These are phyloP conservation scores for Cyclotella atomus DNA, from an alignment of 108 stramenopile genomes.

Conservation along the genomic window DNA sequence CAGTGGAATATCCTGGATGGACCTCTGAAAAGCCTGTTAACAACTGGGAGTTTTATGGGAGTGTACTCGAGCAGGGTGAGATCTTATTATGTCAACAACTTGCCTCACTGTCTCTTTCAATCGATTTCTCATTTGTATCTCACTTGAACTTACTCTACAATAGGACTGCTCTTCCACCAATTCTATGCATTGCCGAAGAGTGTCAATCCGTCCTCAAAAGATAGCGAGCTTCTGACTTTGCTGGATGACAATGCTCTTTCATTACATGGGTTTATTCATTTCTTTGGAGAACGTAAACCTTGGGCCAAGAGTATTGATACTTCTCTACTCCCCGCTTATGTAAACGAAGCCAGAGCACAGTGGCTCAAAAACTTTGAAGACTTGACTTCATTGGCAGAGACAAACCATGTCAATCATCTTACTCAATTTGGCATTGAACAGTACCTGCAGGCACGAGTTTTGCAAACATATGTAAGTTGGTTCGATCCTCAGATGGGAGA, in stretches of 20 bases:
- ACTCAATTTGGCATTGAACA: too few species aligned
- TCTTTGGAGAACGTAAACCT: conserved; percentile 2
- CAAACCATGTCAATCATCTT: too few species aligned
- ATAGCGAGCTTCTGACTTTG: not conserved
- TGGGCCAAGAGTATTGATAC: not conserved
- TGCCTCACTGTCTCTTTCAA: not conserved
- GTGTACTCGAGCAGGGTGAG: not conserved
- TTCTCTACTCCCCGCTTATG: not conserved
- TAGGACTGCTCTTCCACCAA: not conserved
- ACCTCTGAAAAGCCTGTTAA: not conserved
- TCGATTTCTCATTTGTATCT: not conserved
- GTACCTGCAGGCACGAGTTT: not conserved
- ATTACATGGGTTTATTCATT: not conserved
- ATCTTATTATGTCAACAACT: too few species aligned
- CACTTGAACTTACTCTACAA: not conserved
- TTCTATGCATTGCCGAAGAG: conserved; percentile 1
- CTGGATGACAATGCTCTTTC: not conserved
- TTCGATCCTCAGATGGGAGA: too few species aligned
- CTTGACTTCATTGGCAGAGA: too few species aligned
- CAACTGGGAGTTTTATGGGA: not conserved
- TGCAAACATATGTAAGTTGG: too few species aligned
- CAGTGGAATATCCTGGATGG: not conserved
- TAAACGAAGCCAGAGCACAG: not conserved
- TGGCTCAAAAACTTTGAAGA: not conserved
- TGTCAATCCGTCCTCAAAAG: not conserved